phyloP scores from a whole-genome alignment of 1,284 basidiomycete genomes.

The Ustilago vetiveriae region DNA sequence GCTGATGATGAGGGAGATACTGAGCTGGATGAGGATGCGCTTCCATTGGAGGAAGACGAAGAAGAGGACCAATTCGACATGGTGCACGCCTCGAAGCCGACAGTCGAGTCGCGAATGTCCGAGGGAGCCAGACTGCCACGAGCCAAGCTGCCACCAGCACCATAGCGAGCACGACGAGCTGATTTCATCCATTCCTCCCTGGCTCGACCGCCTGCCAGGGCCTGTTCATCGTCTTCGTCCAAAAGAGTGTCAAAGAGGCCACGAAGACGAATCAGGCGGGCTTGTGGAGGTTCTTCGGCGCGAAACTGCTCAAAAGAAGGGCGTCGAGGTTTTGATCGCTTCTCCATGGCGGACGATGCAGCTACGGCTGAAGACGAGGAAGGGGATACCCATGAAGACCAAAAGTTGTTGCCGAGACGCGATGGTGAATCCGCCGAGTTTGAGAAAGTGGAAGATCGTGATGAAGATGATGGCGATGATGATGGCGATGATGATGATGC shows the following conservation, averaged over 20 bases:
- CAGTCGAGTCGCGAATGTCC: slow-evolving; percentile 46
- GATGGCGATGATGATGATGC: slow-evolving; percentile 1
- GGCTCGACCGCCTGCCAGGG: slow-evolving; percentile 63
- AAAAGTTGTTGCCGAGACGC: slow-evolving; percentile 39
- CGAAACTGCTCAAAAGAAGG: slow-evolving; percentile 62
- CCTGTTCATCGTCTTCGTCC: slow-evolving; percentile 59
- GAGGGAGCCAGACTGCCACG: slow-evolving; percentile 54
- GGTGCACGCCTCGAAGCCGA: slow-evolving; percentile 44
- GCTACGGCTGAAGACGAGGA: slow-evolving; percentile 54
- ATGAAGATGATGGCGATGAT: neutral
- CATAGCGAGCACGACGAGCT: slow-evolving; percentile 62
- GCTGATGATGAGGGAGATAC: slow-evolving; percentile 3
- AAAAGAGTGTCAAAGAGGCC: slow-evolving; percentile 65
- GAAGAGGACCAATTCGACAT: slow-evolving; percentile 5
- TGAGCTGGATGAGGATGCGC: slow-evolving; percentile 5
- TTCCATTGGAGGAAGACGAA: slow-evolving; percentile 4
- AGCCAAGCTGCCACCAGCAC: slow-evolving; percentile 61
- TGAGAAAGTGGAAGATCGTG: neutral
- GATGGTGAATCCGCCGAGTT: slow-evolving; percentile 26
- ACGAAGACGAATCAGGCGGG: slow-evolving; percentile 62
- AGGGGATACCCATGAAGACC: slow-evolving; percentile 53
- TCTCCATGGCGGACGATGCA: slow-evolving; percentile 52
- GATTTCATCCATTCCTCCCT: slow-evolving; percentile 64
- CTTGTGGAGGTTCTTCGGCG: slow-evolving; percentile 65
- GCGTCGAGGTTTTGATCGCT: slow-evolving; percentile 29